Evolutionary conservation across 2,329 filamentous ascomycete species (phyloP).

Genomic region (Claviceps paspali): DNA sequence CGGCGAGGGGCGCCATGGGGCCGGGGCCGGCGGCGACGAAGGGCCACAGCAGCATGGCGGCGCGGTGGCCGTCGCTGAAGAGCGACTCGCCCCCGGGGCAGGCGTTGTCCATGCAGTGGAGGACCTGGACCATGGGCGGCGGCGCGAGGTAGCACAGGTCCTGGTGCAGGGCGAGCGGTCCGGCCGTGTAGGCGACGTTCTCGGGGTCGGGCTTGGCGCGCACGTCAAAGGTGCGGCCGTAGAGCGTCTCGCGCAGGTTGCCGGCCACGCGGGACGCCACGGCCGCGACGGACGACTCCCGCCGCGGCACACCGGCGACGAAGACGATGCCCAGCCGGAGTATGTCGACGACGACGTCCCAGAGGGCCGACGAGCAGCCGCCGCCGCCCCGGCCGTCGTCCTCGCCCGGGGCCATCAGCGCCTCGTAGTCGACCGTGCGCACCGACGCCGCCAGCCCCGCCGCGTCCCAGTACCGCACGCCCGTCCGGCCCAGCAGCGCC

Average conservation of each 20-base stretch:
- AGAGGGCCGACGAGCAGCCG: conserved; percentile 36
- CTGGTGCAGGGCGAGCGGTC: conserved; percentile 78
- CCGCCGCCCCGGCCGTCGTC: too few relatives aligned
- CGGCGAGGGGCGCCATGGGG: conserved; percentile 7
- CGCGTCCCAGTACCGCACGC: conserved; percentile 27
- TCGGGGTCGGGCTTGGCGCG: conserved; percentile 66
- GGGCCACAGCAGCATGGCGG: conserved; percentile 26
- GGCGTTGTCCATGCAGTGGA: conserved; percentile 77
- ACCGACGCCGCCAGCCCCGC: conserved; percentile 24
- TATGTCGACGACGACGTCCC: conserved; percentile 46
- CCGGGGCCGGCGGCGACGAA: conserved; percentile 4
- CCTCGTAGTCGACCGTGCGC: conserved; percentile 48
- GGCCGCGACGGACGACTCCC: conserved; percentile 46
- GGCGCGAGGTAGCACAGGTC: conserved; percentile 77
- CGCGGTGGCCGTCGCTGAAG: conserved; percentile 63
- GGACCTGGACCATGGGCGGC: conserved; percentile 67
- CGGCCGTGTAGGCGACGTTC: conserved; percentile 81
- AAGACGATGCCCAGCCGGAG: conserved; percentile 59
- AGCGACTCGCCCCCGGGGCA: conserved; percentile 69
- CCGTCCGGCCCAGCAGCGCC: conserved; percentile 17
- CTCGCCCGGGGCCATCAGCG: conserved; percentile 55
- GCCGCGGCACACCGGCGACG: conserved; percentile 56
- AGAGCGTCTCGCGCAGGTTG: conserved; percentile 71
- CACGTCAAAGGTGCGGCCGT: conserved; percentile 84
- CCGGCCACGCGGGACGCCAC: conserved; percentile 65